A percentile compares a stretch with the other conserved stretches of the same genome.
Conservation (phyloP, 2,329 filamentous ascomycete species). For the Pseudogymnoascus sp. region DNA sequence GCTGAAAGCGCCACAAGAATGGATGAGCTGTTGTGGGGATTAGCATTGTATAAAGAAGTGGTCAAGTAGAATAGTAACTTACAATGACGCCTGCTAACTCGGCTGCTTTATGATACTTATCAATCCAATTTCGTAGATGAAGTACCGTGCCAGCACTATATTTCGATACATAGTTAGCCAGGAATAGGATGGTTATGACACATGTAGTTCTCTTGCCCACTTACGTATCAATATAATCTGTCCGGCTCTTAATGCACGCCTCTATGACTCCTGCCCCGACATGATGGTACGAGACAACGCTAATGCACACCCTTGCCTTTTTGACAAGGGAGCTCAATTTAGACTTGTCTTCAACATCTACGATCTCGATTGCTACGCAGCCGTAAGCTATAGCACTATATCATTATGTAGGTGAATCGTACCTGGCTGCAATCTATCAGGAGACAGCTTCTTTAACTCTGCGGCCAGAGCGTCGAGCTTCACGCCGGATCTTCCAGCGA, state of each 20-base stretch:
- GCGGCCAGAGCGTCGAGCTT: slow-evolving; percentile 67
- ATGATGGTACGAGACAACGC: slow-evolving; percentile 20
- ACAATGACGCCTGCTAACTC: slow-evolving; percentile 18
- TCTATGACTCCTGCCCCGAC: slow-evolving; percentile 19
- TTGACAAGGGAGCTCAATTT: slow-evolving; percentile 45
- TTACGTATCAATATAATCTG: slow-evolving; percentile 22
- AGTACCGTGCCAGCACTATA: slow-evolving; percentile 12
- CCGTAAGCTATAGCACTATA: not conserved
- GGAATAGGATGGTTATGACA: not conserved
- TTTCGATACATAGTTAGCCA: not conserved
- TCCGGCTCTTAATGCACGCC: slow-evolving; percentile 21
- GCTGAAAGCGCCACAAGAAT: not conserved
- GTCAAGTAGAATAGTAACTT: slow-evolving; percentile 1
- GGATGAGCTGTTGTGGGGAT: not conserved
- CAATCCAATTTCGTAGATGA: slow-evolving; percentile 16
- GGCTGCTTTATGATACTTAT: slow-evolving; percentile 21
- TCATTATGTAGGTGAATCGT: slow-evolving; percentile 23
- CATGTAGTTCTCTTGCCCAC: slow-evolving; percentile 4
- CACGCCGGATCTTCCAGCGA: slow-evolving; percentile 69
- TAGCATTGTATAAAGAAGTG: not conserved
- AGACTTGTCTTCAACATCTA: slow-evolving; percentile 36
- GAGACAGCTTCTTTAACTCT: slow-evolving; percentile 59
- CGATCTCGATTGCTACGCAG: slow-evolving; percentile 45
- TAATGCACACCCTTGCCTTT: slow-evolving; percentile 50
- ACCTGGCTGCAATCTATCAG: slow-evolving; percentile 67